These are phyloP conservation scores for Falciphora oryzae DNA, from an alignment of 2,329 filamentous ascomycete genomes.

Conservation along the genomic window DNA sequence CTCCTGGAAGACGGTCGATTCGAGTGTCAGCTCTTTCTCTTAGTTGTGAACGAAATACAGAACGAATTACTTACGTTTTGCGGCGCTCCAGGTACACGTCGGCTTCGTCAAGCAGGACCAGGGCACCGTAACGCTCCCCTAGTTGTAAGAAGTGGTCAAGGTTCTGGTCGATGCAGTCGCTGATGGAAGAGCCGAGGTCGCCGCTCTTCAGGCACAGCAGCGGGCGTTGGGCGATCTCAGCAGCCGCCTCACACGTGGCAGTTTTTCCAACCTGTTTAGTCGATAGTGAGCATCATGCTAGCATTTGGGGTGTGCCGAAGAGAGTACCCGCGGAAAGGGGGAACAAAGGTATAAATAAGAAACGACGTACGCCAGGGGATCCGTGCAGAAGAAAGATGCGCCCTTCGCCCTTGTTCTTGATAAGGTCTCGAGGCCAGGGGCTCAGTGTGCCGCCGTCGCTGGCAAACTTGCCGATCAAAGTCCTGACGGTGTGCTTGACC, in stretches of 20 bases:
- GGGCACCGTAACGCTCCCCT: slow-evolving; percentile 42
- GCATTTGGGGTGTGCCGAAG: too few species aligned
- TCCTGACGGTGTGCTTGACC: slow-evolving; percentile 41
- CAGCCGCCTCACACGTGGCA: slow-evolving; percentile 49
- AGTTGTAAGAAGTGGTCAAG: slow-evolving; percentile 43
- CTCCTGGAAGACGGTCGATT: slow-evolving; percentile 9
- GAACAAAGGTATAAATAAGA: not conserved
- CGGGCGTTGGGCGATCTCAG: slow-evolving; percentile 43
- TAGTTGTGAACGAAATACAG: too few species aligned
- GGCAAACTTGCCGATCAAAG: slow-evolving; percentile 42
- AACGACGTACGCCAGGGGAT: slow-evolving; percentile 32
- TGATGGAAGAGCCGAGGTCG: slow-evolving; percentile 32
- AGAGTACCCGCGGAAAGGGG: not conserved
- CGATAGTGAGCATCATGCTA: not conserved
- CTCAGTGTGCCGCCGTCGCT: slow-evolving; percentile 31
- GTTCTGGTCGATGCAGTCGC: slow-evolving; percentile 32
- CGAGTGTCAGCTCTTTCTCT: not conserved
- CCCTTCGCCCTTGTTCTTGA: slow-evolving; percentile 45
- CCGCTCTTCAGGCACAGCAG: slow-evolving; percentile 46
- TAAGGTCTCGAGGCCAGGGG: slow-evolving; percentile 39
- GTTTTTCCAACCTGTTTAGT: slow-evolving; percentile 45
- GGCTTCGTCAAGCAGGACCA: slow-evolving; percentile 53
- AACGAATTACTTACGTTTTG: slow-evolving; percentile 16
- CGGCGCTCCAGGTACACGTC: slow-evolving; percentile 55
- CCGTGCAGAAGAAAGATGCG: slow-evolving; percentile 47